Base-by-base conservation (phyloP, 2,329 filamentous ascomycete genomes). In the Pyrenochaeta sp. region DNA sequence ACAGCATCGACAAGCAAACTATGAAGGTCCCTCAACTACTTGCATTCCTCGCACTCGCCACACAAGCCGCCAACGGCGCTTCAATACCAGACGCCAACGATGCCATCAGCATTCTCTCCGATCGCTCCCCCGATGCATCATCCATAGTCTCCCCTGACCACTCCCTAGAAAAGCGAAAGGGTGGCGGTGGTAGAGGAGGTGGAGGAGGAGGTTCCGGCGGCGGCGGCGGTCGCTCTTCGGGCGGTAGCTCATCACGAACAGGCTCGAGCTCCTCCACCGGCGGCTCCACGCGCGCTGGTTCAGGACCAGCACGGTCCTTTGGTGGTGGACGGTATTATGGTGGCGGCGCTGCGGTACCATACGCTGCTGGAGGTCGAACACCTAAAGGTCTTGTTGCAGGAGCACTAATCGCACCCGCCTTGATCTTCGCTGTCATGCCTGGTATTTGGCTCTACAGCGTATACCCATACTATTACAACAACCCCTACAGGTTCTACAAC, bases 321-420 rank as follows among this genome's bases (percentile, higher is more conserved):
- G 88, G 86, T 39, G 85, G 86, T 32, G 87, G 88, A 7, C 65
- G 70, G 45, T 90, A 83, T 73, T 92, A 92, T 67, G 83, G 84
- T 32, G 90, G 90, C 43, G 74, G 74, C 20, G 82, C 86, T 0
- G 55, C 77, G 2, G 68, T 71, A 0, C 89, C 90, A 1, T 94
- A 90, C 75, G 56, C 64, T 2, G 61, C 89, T 2, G 88, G 88
- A 6, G n/a, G 33, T 0, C 54, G 51, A 11, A 80, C 81, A 1
- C 82, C 80, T 0, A 73, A 79, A 3, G 81, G 82, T 3, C 81
- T 89, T 32, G 72, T 85, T 14, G 73, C 86, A 42, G 68, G 63
- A 7, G 61, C 59, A 0, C 72, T 86, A 18, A 75, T 89, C 2
- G 67, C 82, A 3, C 81, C 78, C 3, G 72, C 76, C 10, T 79